phyloP scores from a whole-genome alignment of 495 filamentous ascomycete genomes.

The Penicillium ochrochloron region DNA sequence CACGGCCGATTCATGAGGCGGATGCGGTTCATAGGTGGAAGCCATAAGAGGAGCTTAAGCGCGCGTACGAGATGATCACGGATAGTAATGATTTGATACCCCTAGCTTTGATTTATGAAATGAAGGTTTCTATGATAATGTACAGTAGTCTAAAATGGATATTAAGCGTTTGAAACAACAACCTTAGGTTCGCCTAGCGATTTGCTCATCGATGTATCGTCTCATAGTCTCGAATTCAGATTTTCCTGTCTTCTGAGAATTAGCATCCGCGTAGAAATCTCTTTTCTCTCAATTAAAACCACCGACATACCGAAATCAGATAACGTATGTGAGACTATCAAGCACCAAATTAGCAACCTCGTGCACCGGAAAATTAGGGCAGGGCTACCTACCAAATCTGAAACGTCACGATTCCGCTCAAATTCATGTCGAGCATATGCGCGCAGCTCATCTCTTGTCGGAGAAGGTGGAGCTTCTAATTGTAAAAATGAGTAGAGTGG shows the following conservation, averaged over 20 bases:
- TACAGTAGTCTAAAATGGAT: not conserved
- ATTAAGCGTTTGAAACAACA: not conserved
- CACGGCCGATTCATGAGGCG: not conserved
- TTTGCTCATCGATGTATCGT: slow-evolving; percentile 57
- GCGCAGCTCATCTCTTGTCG: slow-evolving; percentile 66
- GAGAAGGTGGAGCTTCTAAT: slow-evolving; percentile 47
- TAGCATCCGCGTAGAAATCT: not conserved
- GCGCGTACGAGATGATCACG: not conserved
- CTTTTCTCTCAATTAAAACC: not conserved
- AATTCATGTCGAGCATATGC: slow-evolving; percentile 78
- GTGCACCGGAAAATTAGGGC: not conserved
- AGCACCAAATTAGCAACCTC: not conserved
- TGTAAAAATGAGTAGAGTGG: not conserved
- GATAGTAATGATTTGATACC: not conserved
- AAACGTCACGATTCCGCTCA: slow-evolving; percentile 69
- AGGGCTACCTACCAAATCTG: slow-evolving; percentile 63
- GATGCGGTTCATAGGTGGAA: not conserved
- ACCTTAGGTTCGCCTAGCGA: slow-evolving; percentile 31
- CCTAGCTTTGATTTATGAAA: not conserved
- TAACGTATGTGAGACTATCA: slow-evolving; percentile 60
- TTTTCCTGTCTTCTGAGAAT: slow-evolving; percentile 53
- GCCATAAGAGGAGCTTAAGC: not conserved
- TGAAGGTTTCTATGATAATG: slow-evolving; percentile 3
- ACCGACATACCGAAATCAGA: slow-evolving; percentile 53
- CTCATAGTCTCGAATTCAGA: slow-evolving; percentile 65